Evolutionary conservation across 1,284 basidiomycete species (phyloP).

Genomic region (Chalciporus piperatoides): DNA sequence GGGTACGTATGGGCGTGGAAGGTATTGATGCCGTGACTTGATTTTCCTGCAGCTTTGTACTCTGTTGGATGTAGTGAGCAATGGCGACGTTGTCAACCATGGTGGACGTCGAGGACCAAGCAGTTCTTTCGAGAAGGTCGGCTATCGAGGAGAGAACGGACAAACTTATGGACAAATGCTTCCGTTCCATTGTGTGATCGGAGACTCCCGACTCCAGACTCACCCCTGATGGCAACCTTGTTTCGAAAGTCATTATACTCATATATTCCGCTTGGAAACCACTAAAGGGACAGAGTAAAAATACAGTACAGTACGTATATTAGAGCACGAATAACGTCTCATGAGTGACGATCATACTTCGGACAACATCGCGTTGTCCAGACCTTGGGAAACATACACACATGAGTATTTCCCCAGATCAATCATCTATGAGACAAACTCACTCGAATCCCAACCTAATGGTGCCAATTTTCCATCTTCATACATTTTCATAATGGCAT

Average conservation of each 20-base stretch:
- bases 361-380: neutral
- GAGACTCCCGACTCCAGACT: slow-evolving; percentile 20
- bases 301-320: slow-evolving; percentile 16
- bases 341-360: slow-evolving; percentile 8
- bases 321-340: neutral
- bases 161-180: neutral
- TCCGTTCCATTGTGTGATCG: slow-evolving; percentile 25
- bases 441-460: slow-evolving; percentile 31
- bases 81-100: slow-evolving; percentile 24
- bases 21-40: slow-evolving; percentile 6
- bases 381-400: slow-evolving; percentile 5
- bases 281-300: slow-evolving; percentile 2
- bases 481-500: slow-evolving; percentile 19
- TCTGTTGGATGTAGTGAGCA: neutral
- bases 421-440: neutral
- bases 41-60: slow-evolving; percentile 14
- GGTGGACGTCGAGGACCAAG: slow-evolving; percentile 14
- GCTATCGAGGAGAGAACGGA: slow-evolving; percentile 5
- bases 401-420: slow-evolving; percentile 3
- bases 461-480: slow-evolving; percentile 19
- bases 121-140: neutral
- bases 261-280: slow-evolving; percentile 2
- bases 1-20: slow-evolving; percentile 10
- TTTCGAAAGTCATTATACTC: slow-evolving; percentile 18
- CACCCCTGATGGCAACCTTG: slow-evolving; percentile 7